A percentile compares a stretch with the other conserved stretches of the same genome.
These are phyloP conservation scores for Blakeslea trispora DNA, from an alignment of 371 early-diverging fungal species.

Conservation along the genomic window DNA sequence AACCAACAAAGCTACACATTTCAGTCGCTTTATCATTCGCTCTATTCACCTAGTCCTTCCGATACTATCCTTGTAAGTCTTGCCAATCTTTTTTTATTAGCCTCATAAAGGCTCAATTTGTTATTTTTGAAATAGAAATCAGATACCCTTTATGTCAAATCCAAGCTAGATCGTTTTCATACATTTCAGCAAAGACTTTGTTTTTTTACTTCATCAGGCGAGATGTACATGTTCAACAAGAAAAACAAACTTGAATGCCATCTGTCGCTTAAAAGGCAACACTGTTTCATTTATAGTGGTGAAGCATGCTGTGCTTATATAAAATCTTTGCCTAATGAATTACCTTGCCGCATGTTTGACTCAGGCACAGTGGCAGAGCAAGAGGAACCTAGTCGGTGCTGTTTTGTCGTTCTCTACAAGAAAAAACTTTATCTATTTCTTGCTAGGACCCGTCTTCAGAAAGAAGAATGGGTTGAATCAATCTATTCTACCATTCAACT, in stretches of 20 bases:
- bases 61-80: background rate
- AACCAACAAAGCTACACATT: background rate
- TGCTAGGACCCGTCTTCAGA: background rate
- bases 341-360: constrained; percentile 3
- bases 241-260: background rate
- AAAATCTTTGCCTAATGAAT: background rate
- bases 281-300: constrained; percentile 11
- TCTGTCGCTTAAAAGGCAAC: background rate
- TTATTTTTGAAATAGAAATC: no score
- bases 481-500: constrained; percentile 1
- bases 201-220: constrained; percentile 10
- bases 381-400: constrained; percentile 3
- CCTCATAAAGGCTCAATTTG: no score
- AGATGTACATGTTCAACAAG: constrained; percentile 9
- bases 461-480: constrained; percentile 7
- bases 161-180: background rate
- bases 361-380: background rate
- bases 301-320: constrained; percentile 12
- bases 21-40: background rate
- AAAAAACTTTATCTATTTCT: background rate
- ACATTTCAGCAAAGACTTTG: constrained; percentile 9
- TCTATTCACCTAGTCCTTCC: background rate
- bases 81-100: no score
- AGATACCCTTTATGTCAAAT: constrained; percentile 5
- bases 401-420: background rate